phyloP scores from a whole-genome alignment of 805 yeast species.

The Nakazawaea wickerhamii region DNA sequence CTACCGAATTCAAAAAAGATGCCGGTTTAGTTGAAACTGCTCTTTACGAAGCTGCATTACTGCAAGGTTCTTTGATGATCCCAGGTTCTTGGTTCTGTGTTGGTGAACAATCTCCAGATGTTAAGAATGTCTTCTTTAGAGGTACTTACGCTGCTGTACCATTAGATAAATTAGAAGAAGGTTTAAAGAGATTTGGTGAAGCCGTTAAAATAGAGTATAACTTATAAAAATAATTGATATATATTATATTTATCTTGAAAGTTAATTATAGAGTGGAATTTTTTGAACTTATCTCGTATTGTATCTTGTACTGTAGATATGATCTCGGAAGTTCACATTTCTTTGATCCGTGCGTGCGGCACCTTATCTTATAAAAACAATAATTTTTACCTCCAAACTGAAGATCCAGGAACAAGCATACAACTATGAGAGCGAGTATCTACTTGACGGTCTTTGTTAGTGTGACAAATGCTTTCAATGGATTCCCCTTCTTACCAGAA shows the following conservation, averaged over 20 bases:
- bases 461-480: neutral
- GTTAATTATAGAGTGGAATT: neutral
- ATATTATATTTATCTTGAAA: neutral
- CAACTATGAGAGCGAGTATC: too few relatives aligned
- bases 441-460: too few relatives aligned
- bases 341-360: neutral
- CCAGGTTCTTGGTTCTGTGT: constrained; percentile 81
- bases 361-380: neutral
- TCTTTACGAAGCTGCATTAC: constrained; percentile 55
- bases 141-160: constrained; percentile 88
- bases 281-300: neutral
- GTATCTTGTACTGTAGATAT: too few relatives aligned
- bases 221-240: constrained; percentile 18
- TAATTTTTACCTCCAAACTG: too few relatives aligned
- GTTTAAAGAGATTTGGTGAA: constrained; percentile 62
- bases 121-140: constrained; percentile 64
- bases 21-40: constrained; percentile 60
- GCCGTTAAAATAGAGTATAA: constrained; percentile 55
- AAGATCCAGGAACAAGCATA: too few relatives aligned
- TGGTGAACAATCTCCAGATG: constrained; percentile 24
- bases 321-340: too few relatives aligned
- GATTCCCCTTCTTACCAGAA: neutral
- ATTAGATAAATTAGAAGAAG: constrained; percentile 52
- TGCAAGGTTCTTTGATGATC: constrained; percentile 62
- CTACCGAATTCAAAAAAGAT: constrained; percentile 49